Evolutionary conservation across 1,284 basidiomycete genomes (phyloP).

Genomic region (Bjerkandera adusta): DNA sequence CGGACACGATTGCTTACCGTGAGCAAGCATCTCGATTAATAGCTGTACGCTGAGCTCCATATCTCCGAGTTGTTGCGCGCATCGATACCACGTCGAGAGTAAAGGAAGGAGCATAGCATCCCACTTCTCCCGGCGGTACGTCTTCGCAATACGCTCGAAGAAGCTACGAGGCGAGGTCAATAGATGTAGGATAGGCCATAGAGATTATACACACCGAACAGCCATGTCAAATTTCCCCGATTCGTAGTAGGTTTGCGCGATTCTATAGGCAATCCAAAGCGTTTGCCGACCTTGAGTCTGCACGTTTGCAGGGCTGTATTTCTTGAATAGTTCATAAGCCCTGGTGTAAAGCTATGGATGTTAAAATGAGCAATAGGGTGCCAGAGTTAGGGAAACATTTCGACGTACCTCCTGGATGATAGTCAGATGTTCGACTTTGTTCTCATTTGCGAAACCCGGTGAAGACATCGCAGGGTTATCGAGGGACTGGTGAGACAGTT

Average conservation of each 20-base stretch:
- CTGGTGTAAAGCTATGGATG: slow-evolving; percentile 77
- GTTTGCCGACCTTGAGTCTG: slow-evolving; percentile 70
- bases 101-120: slow-evolving; percentile 66
- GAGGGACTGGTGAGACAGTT: slow-evolving; percentile 13
- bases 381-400: not conserved
- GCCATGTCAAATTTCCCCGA: slow-evolving; percentile 82
- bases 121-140: slow-evolving; percentile 84
- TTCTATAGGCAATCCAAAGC: slow-evolving; percentile 81
- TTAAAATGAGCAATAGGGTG: slow-evolving; percentile 2
- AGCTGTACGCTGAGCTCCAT: slow-evolving; percentile 72
- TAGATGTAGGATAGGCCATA: not conserved
- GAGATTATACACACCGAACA: slow-evolving; percentile 50
- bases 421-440: slow-evolving; percentile 83
- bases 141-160: slow-evolving; percentile 84
- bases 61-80: slow-evolving; percentile 73
- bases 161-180: slow-evolving; percentile 50
- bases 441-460: slow-evolving; percentile 79
- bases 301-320: slow-evolving; percentile 45
- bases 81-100: slow-evolving; percentile 75
- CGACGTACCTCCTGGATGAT: slow-evolving; percentile 74
- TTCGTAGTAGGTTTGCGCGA: slow-evolving; percentile 80
- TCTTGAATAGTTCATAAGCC: slow-evolving; percentile 88
- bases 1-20: slow-evolving; percentile 47
- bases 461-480: slow-evolving; percentile 31
- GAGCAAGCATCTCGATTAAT: slow-evolving; percentile 78